Evolutionary conservation across 768 basidiomycete species (phyloP), one percentile per base, ranked within the genome.

Genomic region (Cystobasidium tubakii): DNA sequence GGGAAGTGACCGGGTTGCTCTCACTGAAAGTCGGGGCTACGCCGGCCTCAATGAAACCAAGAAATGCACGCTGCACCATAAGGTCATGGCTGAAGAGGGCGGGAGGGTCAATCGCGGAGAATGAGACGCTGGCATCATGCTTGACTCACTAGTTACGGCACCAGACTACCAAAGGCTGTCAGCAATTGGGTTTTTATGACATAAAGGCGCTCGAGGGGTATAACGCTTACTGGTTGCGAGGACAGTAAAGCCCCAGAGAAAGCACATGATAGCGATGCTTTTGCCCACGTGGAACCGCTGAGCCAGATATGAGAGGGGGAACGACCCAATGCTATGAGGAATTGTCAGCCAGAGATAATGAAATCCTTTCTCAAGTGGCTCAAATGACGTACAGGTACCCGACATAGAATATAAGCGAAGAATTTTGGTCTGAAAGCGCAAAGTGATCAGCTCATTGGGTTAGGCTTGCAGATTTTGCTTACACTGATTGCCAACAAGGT

Each of bases 401-500:
- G 21, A 60, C 57, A 29, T 60, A 60, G 23, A 60, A 60, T 27
- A 60, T 60, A 13, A 60, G 33, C 10, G 57, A 60, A 34, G 57
- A 60, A 31, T 60, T 60, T 34, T 60, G 57, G 27, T 60, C 57
- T 60, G 17, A 12, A 29, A 25, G 27, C 2, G 6, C 9, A 6
- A 29, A 6, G 13, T 6, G 27, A 6, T 27, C 29, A 34, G 25
- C 29, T 60, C 33, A 23, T 29, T 60, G 39, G 39, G 6, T n/a
- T n/a, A n/a, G n/a, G n/a, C n/a, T n/a, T n/a, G n/a, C n/a, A n/a
- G n/a, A n/a, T n/a, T n/a, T n/a, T n/a, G 21, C 57, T 60, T 12
- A 60, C 57, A 60, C 29, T 60, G 57, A 60, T 60, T 60, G 23
- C 57, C 57, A 6, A 60, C 57, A 60, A 60, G 57, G 21, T 60